phyloP scores from a whole-genome alignment of 495 filamentous ascomycete genomes.

The Lentithecium fluviatile region DNA sequence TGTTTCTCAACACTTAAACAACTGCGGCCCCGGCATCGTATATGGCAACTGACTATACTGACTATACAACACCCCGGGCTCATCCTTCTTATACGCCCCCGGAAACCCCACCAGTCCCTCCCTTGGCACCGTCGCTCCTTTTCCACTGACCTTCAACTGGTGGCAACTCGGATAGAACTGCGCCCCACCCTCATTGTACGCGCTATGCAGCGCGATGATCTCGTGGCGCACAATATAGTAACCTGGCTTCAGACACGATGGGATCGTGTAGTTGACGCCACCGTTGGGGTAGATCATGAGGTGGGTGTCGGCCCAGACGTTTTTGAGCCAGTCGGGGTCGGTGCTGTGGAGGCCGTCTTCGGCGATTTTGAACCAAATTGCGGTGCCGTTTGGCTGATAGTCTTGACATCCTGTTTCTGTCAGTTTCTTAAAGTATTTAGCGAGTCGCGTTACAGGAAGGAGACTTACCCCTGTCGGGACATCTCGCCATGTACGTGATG shows the following conservation, averaged over 20 bases:
- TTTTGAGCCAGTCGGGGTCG: conserved; percentile 19
- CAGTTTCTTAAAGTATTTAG: not conserved
- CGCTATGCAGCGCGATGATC: conserved; percentile 28
- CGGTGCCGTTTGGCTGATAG: conserved; percentile 4
- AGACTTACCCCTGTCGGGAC: conserved; percentile 26
- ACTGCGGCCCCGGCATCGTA: conserved; percentile 9
- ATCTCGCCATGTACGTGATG: conserved; percentile 31
- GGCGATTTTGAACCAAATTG: conserved; percentile 47
- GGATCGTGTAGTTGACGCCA: conserved; percentile 13
- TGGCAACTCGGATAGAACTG: conserved; percentile 31
- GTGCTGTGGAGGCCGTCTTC: conserved; percentile 25
- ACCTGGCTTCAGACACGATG: conserved; percentile 13
- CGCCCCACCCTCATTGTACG: conserved; percentile 13
- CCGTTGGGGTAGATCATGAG: conserved; percentile 32
- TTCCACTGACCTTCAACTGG: conserved; percentile 21
- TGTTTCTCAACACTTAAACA: conserved; percentile 5
- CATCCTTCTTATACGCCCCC: conserved; percentile 18
- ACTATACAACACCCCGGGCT: conserved; percentile 14
- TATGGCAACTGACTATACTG: conserved; percentile 16
- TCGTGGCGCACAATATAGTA: conserved; percentile 33
- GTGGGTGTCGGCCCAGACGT: conserved; percentile 40
- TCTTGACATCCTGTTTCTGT: conserved; percentile 2
- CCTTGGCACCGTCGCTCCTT: conserved; percentile 2
- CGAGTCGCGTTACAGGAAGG: not conserved
- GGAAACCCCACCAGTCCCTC: conserved; percentile 18